phyloP scores from a whole-genome alignment of 768 basidiomycete species.

The Kwoniella sp. region DNA sequence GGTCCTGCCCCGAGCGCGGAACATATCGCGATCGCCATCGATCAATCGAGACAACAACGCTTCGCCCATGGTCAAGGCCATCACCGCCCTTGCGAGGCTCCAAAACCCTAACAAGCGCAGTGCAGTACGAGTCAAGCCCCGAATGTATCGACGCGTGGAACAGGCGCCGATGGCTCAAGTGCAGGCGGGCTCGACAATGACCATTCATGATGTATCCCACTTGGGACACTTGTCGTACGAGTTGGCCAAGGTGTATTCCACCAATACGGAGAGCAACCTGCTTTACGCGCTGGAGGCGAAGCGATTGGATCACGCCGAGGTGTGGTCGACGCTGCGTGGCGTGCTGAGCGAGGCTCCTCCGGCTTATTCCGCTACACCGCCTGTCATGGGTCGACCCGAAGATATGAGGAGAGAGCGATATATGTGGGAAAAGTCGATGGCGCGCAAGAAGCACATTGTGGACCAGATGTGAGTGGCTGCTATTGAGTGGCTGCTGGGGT shows the following conservation, averaged over 20 bases:
- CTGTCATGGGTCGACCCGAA: conserved; percentile 1
- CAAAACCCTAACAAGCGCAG: conserved; percentile 25
- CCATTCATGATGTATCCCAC: conserved; percentile 27
- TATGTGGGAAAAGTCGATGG: conserved; percentile 30
- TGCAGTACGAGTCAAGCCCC: conserved; percentile 11
- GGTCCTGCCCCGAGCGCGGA: conserved; percentile 21
- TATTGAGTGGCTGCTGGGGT: no score
- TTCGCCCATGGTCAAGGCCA: conserved; percentile 40
- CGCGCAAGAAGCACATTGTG: conserved; percentile 17
- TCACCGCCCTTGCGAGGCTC: conserved; percentile 38
- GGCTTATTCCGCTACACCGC: conserved; percentile 33
- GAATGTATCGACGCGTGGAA: conserved; percentile 17
- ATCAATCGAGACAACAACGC: conserved; percentile 14
- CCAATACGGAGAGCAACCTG: conserved; percentile 22
- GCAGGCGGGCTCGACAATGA: conserved; percentile 39
- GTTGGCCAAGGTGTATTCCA: conserved; percentile 29
- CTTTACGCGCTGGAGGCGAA: conserved; percentile 27
- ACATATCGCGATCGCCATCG: conserved; percentile 40
- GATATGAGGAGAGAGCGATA: conserved; percentile 20
- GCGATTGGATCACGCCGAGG: conserved; percentile 36
- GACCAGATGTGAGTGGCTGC: conserved; percentile 38
- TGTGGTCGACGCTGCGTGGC: conserved; percentile 32
- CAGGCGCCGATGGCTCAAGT: conserved; percentile 15
- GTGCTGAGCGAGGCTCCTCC: conserved; percentile 35
- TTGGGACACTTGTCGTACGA: conserved; percentile 13